Base-by-base conservation (phyloP, 2,329 filamentous ascomycete species). In the Parafenestella ontariensis region DNA sequence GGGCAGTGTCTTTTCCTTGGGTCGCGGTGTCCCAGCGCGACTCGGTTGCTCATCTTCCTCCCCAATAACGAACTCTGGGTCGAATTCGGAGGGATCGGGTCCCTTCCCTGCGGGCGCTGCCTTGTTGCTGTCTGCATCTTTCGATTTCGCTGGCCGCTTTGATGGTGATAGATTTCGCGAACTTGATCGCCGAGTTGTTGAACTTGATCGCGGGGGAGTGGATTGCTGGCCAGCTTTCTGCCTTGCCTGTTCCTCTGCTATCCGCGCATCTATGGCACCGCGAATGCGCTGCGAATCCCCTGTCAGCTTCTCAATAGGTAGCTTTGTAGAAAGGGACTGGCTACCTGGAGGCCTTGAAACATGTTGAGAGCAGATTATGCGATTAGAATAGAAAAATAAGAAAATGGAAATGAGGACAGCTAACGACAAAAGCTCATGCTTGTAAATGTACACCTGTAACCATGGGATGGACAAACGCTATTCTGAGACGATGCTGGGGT, bases 191-290 rank as follows among this genome's bases (percentile, higher is more conserved):
- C 73, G 68, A 59, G 81, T 74, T 57, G 79, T 71, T 49, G 82
- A 75, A 63, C 68, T 80, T 57, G 76, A 79, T 69, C 54, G 78
- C 75, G 69, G 75, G 68, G 66, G 78, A 8, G 65, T 83, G 73
- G 59, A 81, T 68, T 36, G 78, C 65, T 46, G 54, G 9, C 64
- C 58, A 49, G 81, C 77, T 70, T 85, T 85, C 72, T 92, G 89
- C 54, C 91, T 89, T 53, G 91, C 90, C 77, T 96, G 91, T 78
- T 97, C 93, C 79, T 96, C 92, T 69, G 92, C 90, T 69, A 97
- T 95, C 69, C 89, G 89, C 68, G 88, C 87, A 74, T 96, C 91
- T 74, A 96, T 92, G 55, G 89, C 90, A 69, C 89, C 90, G 79
- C 91, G 90, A 66, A 96, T 82, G 81, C 90, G 86, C 90, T 95